phyloP scores from a whole-genome alignment of 2,329 filamentous ascomycete genomes.

The Botrytis porri region DNA sequence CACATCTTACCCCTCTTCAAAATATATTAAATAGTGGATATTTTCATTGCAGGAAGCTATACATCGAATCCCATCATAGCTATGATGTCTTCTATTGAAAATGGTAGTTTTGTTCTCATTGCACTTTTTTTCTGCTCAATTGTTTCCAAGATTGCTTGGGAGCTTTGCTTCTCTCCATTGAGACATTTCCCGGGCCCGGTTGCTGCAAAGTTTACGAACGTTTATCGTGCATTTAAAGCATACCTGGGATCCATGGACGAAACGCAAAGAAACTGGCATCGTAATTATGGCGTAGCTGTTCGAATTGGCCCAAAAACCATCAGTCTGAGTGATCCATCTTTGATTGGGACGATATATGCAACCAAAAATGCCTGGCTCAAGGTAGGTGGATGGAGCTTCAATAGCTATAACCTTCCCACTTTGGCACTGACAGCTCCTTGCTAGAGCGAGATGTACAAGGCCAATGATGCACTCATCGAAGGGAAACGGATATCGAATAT shows the following conservation, averaged over 20 bases:
- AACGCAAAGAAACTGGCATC: slow-evolving; percentile 4
- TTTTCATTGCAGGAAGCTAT: background rate
- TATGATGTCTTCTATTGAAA: background rate
- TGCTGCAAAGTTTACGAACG: background rate
- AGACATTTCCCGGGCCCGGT: slow-evolving; percentile 2
- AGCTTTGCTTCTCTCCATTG: background rate
- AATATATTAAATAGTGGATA: too few species aligned
- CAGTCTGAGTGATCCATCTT: slow-evolving; percentile 43
- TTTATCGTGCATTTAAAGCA: background rate
- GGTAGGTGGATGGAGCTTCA: background rate
- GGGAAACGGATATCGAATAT: background rate
- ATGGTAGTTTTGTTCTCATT: background rate
- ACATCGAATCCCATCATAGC: background rate
- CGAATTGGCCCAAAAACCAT: slow-evolving; percentile 14
- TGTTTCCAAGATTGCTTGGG: background rate
- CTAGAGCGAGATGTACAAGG: slow-evolving; percentile 9
- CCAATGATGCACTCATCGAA: background rate
- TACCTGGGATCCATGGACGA: background rate
- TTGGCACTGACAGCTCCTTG: background rate
- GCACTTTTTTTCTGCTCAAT: background rate
- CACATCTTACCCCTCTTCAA: background rate
- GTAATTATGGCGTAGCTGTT: slow-evolving; percentile 6
- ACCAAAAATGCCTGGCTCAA: slow-evolving; percentile 42
- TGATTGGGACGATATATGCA: slow-evolving; percentile 40
- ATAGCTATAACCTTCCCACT: background rate